phyloP scores from a whole-genome alignment of 345 rosid species.

The Populus euphratica region DNA sequence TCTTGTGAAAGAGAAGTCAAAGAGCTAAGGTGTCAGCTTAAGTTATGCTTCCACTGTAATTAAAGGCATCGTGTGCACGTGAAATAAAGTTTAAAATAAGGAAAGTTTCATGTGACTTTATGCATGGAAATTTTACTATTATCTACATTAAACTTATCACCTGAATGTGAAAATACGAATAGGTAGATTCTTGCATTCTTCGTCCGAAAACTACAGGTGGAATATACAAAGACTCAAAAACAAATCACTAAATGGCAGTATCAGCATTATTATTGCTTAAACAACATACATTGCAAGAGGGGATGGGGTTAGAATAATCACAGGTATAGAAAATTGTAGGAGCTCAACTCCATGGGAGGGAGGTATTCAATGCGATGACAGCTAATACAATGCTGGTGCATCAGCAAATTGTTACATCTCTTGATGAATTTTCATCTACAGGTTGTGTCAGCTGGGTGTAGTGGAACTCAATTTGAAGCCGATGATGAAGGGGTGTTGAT shows the following conservation, averaged over 20 bases:
- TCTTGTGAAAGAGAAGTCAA: too few species aligned
- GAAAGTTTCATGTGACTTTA: neutral
- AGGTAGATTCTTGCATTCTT: neutral
- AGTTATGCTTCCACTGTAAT: neutral
- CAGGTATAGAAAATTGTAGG: neutral
- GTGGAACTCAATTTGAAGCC: conserved; percentile 65
- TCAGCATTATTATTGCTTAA: neutral
- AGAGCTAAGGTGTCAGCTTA: too few species aligned
- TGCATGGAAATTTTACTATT: neutral
- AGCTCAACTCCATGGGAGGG: neutral
- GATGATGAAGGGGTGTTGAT: conserved; percentile 57
- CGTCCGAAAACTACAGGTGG: neutral
- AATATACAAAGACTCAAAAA: neutral
- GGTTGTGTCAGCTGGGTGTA: conserved; percentile 34
- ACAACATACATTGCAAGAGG: neutral
- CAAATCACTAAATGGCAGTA: neutral
- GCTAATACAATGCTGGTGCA: neutral
- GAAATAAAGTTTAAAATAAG: neutral
- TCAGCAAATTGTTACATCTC: neutral
- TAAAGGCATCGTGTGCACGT: neutral
- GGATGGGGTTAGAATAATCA: conserved; percentile 9
- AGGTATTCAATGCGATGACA: neutral
- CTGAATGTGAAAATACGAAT: too few species aligned
- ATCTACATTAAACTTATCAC: too few species aligned
- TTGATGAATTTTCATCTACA: conserved; percentile 2